Conservation (phyloP, 345 rosid genomes). For the Corchorus capsularis region DNA sequence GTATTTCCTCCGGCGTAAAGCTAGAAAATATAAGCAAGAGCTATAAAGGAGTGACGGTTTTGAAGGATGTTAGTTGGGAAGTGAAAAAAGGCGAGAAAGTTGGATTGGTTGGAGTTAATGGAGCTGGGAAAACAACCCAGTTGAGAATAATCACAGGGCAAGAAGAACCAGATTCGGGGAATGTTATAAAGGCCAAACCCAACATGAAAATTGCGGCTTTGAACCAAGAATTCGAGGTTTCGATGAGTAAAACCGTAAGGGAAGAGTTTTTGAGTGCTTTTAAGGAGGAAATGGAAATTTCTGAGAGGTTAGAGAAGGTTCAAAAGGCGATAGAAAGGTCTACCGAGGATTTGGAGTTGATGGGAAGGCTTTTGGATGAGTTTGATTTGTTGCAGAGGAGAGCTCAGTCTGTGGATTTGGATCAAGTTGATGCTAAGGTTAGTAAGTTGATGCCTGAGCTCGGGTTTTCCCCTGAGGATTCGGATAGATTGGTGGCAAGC, state of each 20-base stretch:
- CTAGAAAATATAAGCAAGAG: conserved; percentile 79
- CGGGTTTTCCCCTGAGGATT: conserved; percentile 78
- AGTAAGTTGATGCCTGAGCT: conserved; percentile 95
- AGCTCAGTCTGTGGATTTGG: conserved; percentile 77
- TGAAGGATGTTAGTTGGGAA: conserved; percentile 86
- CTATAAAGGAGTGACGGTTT: conserved; percentile 80
- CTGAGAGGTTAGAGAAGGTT: conserved; percentile 68
- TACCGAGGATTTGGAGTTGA: conserved; percentile 83
- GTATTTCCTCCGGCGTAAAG: conserved; percentile 84
- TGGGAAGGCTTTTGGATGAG: conserved; percentile 97
- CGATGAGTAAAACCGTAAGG: conserved; percentile 76
- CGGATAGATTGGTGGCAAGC: conserved; percentile 89
- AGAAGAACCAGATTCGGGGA: conserved; percentile 90
- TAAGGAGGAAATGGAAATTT: conserved; percentile 77
- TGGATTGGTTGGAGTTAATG: conserved; percentile 89
- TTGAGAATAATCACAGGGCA: conserved; percentile 80
- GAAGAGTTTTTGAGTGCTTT: conserved; percentile 94
- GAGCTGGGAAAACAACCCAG: conserved; percentile 97
- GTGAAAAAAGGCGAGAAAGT: conserved; percentile 92
- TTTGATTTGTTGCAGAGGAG: conserved; percentile 84
- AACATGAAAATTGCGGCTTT: conserved; percentile 76
- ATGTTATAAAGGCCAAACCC: conserved; percentile 71
- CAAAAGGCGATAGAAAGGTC: conserved; percentile 80
- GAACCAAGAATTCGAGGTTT: conserved; percentile 95
- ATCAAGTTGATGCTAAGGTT: conserved; percentile 72